Evolutionary conservation across 2,329 filamentous ascomycete species (phyloP).

Genomic region (Ascocoryne sarcoides): DNA sequence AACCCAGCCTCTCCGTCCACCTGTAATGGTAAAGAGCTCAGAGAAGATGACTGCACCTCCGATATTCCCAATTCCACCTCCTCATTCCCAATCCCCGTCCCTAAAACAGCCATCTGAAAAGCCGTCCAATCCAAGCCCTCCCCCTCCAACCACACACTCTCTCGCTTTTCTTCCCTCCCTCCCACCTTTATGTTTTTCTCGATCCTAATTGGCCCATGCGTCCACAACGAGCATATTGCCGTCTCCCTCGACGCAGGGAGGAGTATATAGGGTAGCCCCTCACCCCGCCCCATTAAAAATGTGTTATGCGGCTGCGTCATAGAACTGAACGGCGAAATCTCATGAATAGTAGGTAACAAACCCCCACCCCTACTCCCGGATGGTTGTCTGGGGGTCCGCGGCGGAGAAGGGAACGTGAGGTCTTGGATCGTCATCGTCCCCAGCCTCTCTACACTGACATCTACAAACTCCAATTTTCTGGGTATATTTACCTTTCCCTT

Average conservation of each 20-base stretch:
- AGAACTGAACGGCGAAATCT: slow-evolving; percentile 25
- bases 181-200: slow-evolving; percentile 36
- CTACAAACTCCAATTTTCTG: background rate
- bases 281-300: background rate
- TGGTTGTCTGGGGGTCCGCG: slow-evolving; percentile 17
- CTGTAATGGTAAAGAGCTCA: too few species aligned
- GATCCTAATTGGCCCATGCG: slow-evolving; percentile 48
- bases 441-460: background rate
- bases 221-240: slow-evolving; percentile 39
- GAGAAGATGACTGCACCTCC: too few species aligned
- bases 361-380: slow-evolving; percentile 14
- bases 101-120: slow-evolving; percentile 56
- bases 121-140: slow-evolving; percentile 54
- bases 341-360: slow-evolving; percentile 35
- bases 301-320: background rate
- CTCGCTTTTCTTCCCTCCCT: slow-evolving; percentile 24
- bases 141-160: slow-evolving; percentile 26
- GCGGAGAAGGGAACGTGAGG: slow-evolving; percentile 27
- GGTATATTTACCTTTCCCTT: background rate
- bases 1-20: too few species aligned
- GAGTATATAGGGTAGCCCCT: slow-evolving; percentile 29
- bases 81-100: slow-evolving; percentile 43
- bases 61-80: slow-evolving; percentile 6
- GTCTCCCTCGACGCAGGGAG: slow-evolving; percentile 37
- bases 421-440: slow-evolving; percentile 17